phyloP scores from a whole-genome alignment of 176 grass and related monocot genomes.

The Canna indica region DNA sequence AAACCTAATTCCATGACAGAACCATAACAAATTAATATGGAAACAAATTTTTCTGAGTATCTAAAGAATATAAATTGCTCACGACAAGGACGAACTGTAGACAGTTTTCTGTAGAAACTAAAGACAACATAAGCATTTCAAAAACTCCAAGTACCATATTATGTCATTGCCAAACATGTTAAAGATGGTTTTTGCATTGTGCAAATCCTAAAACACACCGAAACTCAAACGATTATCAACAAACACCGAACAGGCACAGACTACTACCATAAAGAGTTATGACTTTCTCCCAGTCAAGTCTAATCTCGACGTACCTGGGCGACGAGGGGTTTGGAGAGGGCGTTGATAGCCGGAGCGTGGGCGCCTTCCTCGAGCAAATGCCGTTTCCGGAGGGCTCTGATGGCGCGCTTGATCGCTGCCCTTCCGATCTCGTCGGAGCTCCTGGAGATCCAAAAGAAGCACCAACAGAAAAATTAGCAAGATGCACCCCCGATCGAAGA shows the following conservation, averaged over 20 bases:
- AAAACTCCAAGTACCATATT: not conserved
- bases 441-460: constrained; percentile 28
- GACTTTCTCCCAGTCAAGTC: not conserved
- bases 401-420: constrained; percentile 42
- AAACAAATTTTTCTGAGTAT: no score
- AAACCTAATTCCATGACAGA: no score
- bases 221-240: not conserved
- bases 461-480: not conserved
- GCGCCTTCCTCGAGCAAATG: constrained; percentile 70
- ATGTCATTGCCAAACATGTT: not conserved
- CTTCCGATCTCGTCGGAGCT: constrained; percentile 46
- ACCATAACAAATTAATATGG: no score
- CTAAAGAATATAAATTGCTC: no score
- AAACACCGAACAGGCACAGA: not conserved
- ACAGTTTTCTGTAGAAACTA: no score
- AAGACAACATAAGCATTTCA: not conserved
- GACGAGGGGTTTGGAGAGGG: constrained; percentile 58
- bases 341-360: constrained; percentile 61
- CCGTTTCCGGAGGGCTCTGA: constrained; percentile 40
- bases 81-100: no score
- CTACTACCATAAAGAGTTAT: no score
- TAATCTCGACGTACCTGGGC: constrained; percentile 37
- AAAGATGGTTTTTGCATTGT: not conserved
- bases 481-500: not conserved
- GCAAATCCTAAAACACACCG: not conserved